Conservation (phyloP, 208 protist species). For the Leishmania tarentolae region DNA sequence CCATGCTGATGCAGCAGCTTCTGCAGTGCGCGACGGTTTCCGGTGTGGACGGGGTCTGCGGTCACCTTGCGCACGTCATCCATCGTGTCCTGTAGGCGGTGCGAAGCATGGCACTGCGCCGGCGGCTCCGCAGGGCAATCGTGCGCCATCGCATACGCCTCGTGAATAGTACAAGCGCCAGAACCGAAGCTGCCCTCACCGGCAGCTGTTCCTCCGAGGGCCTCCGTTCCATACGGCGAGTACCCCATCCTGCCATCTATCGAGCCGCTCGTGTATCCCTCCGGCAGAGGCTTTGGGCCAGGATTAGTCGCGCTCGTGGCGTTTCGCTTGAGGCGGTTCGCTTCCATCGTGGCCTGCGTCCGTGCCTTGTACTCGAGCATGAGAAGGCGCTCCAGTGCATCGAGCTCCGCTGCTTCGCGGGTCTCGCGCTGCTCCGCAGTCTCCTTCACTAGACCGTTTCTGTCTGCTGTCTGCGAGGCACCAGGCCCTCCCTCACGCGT, state of each 20-base stretch:
- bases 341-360: constrained; percentile 65
- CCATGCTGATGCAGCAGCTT: constrained; percentile 35
- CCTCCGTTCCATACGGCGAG: constrained; percentile 9
- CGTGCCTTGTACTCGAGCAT: constrained; percentile 89
- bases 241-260: neutral
- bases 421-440: constrained; percentile 52
- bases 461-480: constrained; percentile 11
- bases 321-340: constrained; percentile 40
- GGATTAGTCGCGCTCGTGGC: constrained; percentile 35
- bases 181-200: constrained; percentile 16
- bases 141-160: constrained; percentile 68
- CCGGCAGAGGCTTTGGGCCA: constrained; percentile 46
- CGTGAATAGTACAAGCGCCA: constrained; percentile 42
- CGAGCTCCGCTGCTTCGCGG: constrained; percentile 66
- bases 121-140: constrained; percentile 70
- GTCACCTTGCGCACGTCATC: constrained; percentile 64
- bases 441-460: neutral
- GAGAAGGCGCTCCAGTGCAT: constrained; percentile 87
- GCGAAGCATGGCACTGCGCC: constrained; percentile 71
- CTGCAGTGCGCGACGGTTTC: constrained; percentile 47
- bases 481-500: constrained; percentile 3
- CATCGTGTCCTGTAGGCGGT: constrained; percentile 78
- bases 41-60: constrained; percentile 63
- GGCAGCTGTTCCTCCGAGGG: constrained; percentile 8
- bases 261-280: constrained; percentile 25